Evolutionary conservation across 306 rosid genomes (phyloP).

Genomic region (Echinosophora koreensis): DNA sequence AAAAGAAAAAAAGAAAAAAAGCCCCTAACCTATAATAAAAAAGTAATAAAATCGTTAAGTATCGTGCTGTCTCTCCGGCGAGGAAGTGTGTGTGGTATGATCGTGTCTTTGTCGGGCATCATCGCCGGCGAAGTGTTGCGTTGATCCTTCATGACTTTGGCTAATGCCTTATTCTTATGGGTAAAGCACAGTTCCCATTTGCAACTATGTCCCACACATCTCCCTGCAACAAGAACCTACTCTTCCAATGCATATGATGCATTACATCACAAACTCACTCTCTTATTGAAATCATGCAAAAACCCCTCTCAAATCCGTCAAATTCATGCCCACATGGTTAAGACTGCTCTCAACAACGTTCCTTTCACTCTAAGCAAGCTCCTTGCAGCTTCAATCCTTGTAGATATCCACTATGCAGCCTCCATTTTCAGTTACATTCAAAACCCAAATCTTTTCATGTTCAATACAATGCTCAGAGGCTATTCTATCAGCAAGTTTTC

Average conservation of each 20-base stretch:
- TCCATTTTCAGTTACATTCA: conserved; percentile 60
- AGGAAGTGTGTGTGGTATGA: not conserved
- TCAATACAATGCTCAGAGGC: conserved; percentile 76
- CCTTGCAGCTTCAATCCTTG: conserved; percentile 59
- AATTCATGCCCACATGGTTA: conserved; percentile 66
- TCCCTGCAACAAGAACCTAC: conserved; percentile 1
- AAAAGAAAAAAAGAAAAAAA: too few species aligned
- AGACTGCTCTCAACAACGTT: conserved; percentile 52
- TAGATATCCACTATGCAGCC: conserved; percentile 64
- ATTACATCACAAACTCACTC: conserved; percentile 39
- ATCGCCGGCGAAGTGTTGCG: not conserved
- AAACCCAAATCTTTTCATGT: conserved; percentile 75
- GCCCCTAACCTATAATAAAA: too few species aligned
- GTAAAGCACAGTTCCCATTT: conserved; percentile 33
- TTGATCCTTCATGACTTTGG: conserved; percentile 34
- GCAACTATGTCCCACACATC: conserved; percentile 12
- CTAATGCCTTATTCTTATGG: conserved; percentile 20
- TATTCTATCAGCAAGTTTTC: conserved; percentile 58
- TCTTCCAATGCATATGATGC: conserved; percentile 17
- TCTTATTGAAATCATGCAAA: conserved; percentile 59
- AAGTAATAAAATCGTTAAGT: not conserved
- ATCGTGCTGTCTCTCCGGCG: not conserved
- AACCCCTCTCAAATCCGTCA: conserved; percentile 55
- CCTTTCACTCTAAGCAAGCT: conserved; percentile 74
- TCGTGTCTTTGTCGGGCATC: not conserved